Percentiles rank a stretch among this genome's conserved stretches.
These are phyloP conservation scores for Castanospermum australe DNA, from an alignment of 306 rosid species.

Conservation along the genomic window DNA sequence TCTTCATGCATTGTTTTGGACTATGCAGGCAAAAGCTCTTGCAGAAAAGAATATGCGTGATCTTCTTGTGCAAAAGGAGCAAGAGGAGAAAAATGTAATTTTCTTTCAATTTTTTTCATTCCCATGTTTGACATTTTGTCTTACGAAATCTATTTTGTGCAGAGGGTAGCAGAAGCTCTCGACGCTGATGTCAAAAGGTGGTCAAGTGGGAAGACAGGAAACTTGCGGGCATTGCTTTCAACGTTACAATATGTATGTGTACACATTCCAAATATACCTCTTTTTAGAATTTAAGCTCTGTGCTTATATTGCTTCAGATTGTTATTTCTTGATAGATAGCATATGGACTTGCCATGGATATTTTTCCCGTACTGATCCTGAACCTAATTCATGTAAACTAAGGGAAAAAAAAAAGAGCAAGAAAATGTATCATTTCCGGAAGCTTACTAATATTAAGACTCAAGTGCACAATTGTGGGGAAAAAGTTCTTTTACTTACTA, in stretches of 20 bases:
- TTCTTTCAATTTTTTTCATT: constrained; percentile 17
- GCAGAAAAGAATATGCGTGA: constrained; percentile 91
- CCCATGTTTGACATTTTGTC: constrained; percentile 10
- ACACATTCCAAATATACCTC: constrained; percentile 15
- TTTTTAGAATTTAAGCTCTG: neutral
- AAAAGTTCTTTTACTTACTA: neutral
- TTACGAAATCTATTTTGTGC: constrained; percentile 41
- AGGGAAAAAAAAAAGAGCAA: neutral
- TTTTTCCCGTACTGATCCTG: neutral
- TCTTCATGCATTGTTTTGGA: constrained; percentile 31
- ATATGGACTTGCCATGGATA: neutral
- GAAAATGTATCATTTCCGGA: neutral
- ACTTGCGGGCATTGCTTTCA: constrained; percentile 92
- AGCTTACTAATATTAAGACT: neutral
- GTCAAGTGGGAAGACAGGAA: constrained; percentile 94
- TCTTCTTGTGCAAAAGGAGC: constrained; percentile 75
- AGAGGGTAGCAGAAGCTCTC: constrained; percentile 86
- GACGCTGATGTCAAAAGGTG: constrained; percentile 93
- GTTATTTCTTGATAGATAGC: constrained; percentile 13
- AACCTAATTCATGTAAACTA: constrained; percentile 1
- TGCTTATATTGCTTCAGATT: constrained; percentile 17
- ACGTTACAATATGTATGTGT: constrained; percentile 86
- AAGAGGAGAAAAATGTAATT: constrained; percentile 84
- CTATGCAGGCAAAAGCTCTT: constrained; percentile 83
- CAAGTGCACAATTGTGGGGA: neutral